Conservation (phyloP, 2,329 filamentous ascomycete genomes). For the Aspergillus persii region DNA sequence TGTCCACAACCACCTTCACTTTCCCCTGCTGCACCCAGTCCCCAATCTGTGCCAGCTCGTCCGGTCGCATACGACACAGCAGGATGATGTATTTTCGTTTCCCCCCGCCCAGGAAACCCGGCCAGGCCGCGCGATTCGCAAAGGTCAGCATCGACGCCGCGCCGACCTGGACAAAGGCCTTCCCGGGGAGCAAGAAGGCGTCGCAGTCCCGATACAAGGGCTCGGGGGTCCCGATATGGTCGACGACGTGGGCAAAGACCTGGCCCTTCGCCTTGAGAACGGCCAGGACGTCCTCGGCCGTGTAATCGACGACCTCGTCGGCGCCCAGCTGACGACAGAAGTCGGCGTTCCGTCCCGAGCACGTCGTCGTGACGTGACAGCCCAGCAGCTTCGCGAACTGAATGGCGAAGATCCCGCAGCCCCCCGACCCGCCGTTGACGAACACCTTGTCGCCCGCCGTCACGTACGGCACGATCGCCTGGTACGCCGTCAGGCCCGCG, state of each 20-base stretch:
- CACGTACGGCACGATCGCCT: slow-evolving; percentile 48
- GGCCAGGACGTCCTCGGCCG: slow-evolving; percentile 47
- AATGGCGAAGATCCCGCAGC: slow-evolving; percentile 59
- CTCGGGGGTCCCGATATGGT: slow-evolving; percentile 54
- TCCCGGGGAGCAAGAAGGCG: slow-evolving; percentile 49
- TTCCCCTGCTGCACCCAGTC: slow-evolving; percentile 59
- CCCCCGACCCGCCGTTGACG: slow-evolving; percentile 65
- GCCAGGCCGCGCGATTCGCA: slow-evolving; percentile 42
- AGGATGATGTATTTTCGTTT: slow-evolving; percentile 37
- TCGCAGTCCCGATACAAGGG: slow-evolving; percentile 55
- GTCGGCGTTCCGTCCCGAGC: slow-evolving; percentile 57
- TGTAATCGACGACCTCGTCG: slow-evolving; percentile 64
- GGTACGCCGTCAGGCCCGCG: slow-evolving; percentile 50
- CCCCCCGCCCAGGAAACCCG: slow-evolving; percentile 52
- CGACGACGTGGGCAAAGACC: slow-evolving; percentile 55
- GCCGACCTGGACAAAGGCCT: slow-evolving; percentile 55
- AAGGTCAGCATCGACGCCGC: slow-evolving; percentile 32
- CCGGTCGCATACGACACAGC: slow-evolving; percentile 36
- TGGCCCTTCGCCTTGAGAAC: slow-evolving; percentile 48
- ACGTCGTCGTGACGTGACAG: slow-evolving; percentile 58
- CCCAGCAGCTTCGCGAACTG: slow-evolving; percentile 63
- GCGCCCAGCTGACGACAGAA: slow-evolving; percentile 60
- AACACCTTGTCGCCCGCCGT: slow-evolving; percentile 57
- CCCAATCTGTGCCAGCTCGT: slow-evolving; percentile 51
- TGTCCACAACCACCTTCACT: slow-evolving; percentile 56